Base-by-base conservation (phyloP, 352 stramenopile genomes). In the Phytopythium montanum region DNA sequence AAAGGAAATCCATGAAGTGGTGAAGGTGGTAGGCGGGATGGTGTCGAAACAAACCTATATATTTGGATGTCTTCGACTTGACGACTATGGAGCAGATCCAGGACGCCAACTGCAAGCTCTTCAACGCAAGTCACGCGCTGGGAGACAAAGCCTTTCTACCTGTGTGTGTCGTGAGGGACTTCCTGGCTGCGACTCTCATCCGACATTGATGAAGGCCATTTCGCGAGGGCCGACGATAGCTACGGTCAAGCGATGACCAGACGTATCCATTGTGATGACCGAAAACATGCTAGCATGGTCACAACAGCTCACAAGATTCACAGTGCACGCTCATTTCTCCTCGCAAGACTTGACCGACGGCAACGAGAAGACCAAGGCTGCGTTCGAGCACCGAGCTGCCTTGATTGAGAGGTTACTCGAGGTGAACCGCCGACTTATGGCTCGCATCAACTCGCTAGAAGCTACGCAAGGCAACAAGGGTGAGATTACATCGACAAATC, bases 1-100 rank as follows among this genome's bases (percentile, higher is more conserved):
- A 19, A 50, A 58, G 23, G 52, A 68, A 57, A 52, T 68, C 21
- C 52, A 66, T 16, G 33, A 61, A 55, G 65, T 64, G 0, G 59
- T 26, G 45, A 69, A 69, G 41, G 53, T 65, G 18, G n/a, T 69
- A 9, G 68, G 68, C 33, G 64, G 41, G 48, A 36, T 53, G 56
- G 42, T 38, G 21, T 25, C 54, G 23, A 63, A 63, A n/a, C 49
- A 63, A 58, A 39, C 50, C n/a, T 53, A 19, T 28, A 3, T 26
- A 7, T 50, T 63, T 63, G n/a, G 58, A 59, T 38, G 21, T 14
- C 49, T 63, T 63, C 50, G 50, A 63, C 58, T 48, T 41, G 19
- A 31, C 14, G 8, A 54, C 58, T 49, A 49, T 55, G 48, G 39
- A 64, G 28, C 28, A 64, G 39, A 54, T 59, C 23, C 38, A 41